Percentiles rank a stretch among this genome's conserved stretches.
phyloP scores from a whole-genome alignment of 371 early-diverging fungal species.

The Rhizopus sp. region DNA sequence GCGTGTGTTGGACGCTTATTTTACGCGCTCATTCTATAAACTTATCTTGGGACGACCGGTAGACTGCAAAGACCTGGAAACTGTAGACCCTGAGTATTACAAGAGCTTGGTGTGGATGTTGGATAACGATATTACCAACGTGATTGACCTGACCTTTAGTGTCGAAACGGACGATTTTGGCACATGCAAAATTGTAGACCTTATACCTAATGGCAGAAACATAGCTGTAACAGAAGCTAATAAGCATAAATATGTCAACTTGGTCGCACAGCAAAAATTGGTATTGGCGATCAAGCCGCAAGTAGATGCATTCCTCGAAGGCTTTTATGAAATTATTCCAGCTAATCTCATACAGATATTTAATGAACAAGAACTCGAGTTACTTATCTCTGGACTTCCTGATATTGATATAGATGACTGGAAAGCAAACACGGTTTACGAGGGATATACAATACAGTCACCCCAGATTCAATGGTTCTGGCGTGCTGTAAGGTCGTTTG shows the following conservation, averaged over 20 bases:
- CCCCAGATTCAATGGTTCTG: slow-evolving; percentile 99
- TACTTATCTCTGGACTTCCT: slow-evolving; percentile 97
- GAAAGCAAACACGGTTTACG: slow-evolving; percentile 97
- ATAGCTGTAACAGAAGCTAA: slow-evolving; percentile 95
- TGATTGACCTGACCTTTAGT: slow-evolving; percentile 95
- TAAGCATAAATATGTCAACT: slow-evolving; percentile 95
- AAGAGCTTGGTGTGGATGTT: slow-evolving; percentile 98
- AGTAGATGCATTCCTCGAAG: slow-evolving; percentile 90
- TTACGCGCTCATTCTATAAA: slow-evolving; percentile 98
- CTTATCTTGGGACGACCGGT: slow-evolving; percentile 90
- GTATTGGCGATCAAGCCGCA: slow-evolving; percentile 91
- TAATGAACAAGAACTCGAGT: slow-evolving; percentile 98
- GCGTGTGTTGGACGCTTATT: slow-evolving; percentile 93
- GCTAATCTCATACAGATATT: slow-evolving; percentile 90
- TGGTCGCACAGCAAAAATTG: slow-evolving; percentile 90
- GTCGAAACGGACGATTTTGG: slow-evolving; percentile 96
- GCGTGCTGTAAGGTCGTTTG: slow-evolving; percentile 96
- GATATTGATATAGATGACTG: slow-evolving; percentile 99
- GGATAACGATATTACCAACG: slow-evolving; percentile 95
- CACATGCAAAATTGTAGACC: slow-evolving; percentile 78
- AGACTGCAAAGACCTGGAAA: slow-evolving; percentile 96
- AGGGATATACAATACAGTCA: slow-evolving; percentile 82
- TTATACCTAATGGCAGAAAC: slow-evolving; percentile 90
- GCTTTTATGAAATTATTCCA: slow-evolving; percentile 97
- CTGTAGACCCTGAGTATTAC: slow-evolving; percentile 96